Conservation (phyloP, 805 yeast species). For the Pichia rugopelliculosa region DNA sequence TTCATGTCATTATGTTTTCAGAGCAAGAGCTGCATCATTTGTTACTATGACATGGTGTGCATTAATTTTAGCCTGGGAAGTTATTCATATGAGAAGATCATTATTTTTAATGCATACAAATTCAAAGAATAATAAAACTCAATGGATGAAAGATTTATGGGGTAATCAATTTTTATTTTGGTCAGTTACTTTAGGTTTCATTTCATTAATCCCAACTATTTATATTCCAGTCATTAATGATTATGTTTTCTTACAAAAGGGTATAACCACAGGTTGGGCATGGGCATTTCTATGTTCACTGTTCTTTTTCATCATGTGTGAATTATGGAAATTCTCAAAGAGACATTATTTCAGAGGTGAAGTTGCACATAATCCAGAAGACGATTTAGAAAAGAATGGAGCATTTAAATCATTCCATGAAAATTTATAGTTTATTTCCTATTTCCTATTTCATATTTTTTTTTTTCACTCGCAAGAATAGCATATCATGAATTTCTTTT, state of each 20-base stretch:
- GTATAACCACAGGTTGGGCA: constrained; percentile 79
- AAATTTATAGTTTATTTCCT: neutral
- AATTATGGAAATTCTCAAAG: constrained; percentile 60
- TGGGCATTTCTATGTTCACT: constrained; percentile 53
- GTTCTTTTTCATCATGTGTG: constrained; percentile 53
- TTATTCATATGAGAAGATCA: constrained; percentile 63
- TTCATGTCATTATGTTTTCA: constrained; percentile 56
- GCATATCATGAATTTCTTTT: too few relatives aligned
- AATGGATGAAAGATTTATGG: constrained; percentile 61
- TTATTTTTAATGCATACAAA: constrained; percentile 66
- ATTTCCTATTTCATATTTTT: too few relatives aligned
- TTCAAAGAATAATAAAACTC: constrained; percentile 50
- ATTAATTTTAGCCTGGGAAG: constrained; percentile 77
- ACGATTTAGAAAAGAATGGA: constrained; percentile 46
- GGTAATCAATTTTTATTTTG: constrained; percentile 70
- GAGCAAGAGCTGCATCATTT: constrained; percentile 71
- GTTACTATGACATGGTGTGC: constrained; percentile 86
- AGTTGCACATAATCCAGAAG: constrained; percentile 50
- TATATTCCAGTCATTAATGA: constrained; percentile 84
- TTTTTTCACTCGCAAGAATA: too few relatives aligned
- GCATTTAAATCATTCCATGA: constrained; percentile 1
- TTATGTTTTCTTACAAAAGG: constrained; percentile 64
- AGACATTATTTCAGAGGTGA: constrained; percentile 40
- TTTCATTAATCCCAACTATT: constrained; percentile 70
- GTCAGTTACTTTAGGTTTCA: constrained; percentile 67